Evolutionary conservation across 257 asterid species (phyloP), one percentile per base, ranked within the genome.

Genomic region (Nyctanthes arbortristis): DNA sequence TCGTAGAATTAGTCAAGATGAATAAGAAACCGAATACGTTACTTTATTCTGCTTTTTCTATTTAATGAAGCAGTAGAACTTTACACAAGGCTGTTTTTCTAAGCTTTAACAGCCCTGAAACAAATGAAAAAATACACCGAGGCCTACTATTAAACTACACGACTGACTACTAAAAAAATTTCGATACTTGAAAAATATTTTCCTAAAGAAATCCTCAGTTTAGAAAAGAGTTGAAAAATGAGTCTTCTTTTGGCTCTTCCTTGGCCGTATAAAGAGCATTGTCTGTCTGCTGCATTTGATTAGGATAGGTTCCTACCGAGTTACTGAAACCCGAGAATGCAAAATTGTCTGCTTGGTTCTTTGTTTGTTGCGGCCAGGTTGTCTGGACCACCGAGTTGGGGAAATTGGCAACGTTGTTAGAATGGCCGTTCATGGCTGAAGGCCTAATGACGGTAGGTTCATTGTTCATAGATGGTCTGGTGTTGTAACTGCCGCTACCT

Each of bases 181-280:
- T 62, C n/a, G 45, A 49, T 37, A 66, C 66, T 36, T 27, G 7
- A 3, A 7, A 20, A 55, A 10, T 25, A 71, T 18, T 63, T 40
- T 40, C 33, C 39, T 61, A 61, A 34, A 27, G 35, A 43, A 56
- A 27, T 59, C 56, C 31, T 79, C 64, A 81, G 68, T 68, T 71
- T 4, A 80, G 76, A 64, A 78, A 84, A 61, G 79, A 71, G 66
- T 47, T 39, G 63, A 73, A 78, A 70, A 73, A 76, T 32, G 59
- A 56, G 73, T 64, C 75, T 57, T 73, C 86, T 76, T 81, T 78
- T 47, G 79, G 83, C 43, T 77, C 80, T 74, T 77, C 72, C 69
- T 66, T 81, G 69, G 67, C 73, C 30, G 61, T 22, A 25, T 65
- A 58, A 36, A 68, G 66, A 16, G 58, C 34, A 68, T 34, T 75